phyloP scores from a whole-genome alignment of 352 stramenopile genomes.

The Phytophthora pinifolia region DNA sequence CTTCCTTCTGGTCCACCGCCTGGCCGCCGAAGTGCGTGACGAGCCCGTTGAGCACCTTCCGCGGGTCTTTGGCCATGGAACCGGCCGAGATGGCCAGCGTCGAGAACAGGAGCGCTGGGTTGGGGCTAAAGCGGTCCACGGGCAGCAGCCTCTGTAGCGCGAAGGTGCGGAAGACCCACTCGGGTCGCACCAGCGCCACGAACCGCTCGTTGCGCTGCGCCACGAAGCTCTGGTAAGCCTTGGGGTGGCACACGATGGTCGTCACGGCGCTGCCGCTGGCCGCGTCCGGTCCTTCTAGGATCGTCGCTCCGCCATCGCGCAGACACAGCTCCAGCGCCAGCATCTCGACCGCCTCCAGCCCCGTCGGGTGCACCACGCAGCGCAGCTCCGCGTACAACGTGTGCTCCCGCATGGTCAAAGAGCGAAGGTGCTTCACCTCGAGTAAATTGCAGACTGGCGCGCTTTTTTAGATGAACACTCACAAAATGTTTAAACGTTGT shows the following conservation, averaged over 20 bases:
- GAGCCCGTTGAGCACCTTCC: constrained; percentile 78
- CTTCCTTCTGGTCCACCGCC: constrained; percentile 53
- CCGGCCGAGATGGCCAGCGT: constrained; percentile 70
- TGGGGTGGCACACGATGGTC: constrained; percentile 74
- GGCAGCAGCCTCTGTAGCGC: constrained; percentile 62
- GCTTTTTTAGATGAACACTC: neutral
- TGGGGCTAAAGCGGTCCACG: constrained; percentile 73
- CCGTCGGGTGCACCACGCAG: constrained; percentile 58
- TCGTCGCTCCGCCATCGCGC: constrained; percentile 54
- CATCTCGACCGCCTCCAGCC: constrained; percentile 39
- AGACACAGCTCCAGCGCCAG: constrained; percentile 59
- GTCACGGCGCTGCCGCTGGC: constrained; percentile 36
- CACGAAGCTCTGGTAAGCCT: constrained; percentile 51
- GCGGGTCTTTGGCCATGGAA: constrained; percentile 75
- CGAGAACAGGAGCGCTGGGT: constrained; percentile 77
- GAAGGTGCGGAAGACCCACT: constrained; percentile 82
- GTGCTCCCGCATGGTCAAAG: constrained; percentile 39
- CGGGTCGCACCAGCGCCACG: constrained; percentile 68
- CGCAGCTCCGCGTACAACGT: constrained; percentile 46
- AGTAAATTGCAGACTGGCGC: neutral
- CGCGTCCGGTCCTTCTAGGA: constrained; percentile 35
- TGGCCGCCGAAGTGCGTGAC: constrained; percentile 84
- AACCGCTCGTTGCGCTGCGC: constrained; percentile 61
- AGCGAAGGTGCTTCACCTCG: neutral
- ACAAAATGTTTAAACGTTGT: neutral